Percentiles rank a stretch among this genome's conserved stretches.
These are phyloP conservation scores for Skeletonema tropicum DNA, from an alignment of 108 stramenopile species.

Conservation along the genomic window DNA sequence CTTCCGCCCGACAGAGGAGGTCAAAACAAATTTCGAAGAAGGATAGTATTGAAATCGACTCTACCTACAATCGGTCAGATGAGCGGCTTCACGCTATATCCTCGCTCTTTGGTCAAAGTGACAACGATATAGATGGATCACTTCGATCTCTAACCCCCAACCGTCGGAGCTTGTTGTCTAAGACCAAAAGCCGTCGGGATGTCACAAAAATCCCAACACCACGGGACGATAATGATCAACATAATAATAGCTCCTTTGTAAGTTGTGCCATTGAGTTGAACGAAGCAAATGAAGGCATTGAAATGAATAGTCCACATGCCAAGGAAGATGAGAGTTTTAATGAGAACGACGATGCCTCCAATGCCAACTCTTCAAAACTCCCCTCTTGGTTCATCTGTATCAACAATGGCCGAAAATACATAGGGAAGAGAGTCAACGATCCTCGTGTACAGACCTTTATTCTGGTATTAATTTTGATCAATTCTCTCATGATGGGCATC, in stretches of 20 bases:
- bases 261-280: background rate
- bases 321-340: slow-evolving; percentile 11
- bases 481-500: slow-evolving; percentile 81
- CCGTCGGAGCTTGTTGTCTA: no score
- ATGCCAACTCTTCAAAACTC: background rate
- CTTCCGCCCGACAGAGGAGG: background rate
- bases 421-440: slow-evolving; percentile 64
- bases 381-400: slow-evolving; percentile 1
- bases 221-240: background rate
- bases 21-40: background rate
- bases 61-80: background rate
- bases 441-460: slow-evolving; percentile 56
- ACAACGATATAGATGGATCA: background rate
- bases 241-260: background rate
- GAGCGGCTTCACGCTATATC: background rate
- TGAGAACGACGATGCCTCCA: slow-evolving; percentile 1
- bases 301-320: background rate
- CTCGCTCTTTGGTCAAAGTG: background rate
- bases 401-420: slow-evolving; percentile 14
- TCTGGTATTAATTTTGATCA: slow-evolving; percentile 61
- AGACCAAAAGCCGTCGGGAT: background rate
- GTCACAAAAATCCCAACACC: no score
- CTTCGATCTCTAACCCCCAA: background rate
- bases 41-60: background rate
- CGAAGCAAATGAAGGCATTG: background rate